Percentiles rank a stretch among this genome's conserved stretches.
Conservation (phyloP, 139 green algal genomes). For the Microglena sp. region DNA sequence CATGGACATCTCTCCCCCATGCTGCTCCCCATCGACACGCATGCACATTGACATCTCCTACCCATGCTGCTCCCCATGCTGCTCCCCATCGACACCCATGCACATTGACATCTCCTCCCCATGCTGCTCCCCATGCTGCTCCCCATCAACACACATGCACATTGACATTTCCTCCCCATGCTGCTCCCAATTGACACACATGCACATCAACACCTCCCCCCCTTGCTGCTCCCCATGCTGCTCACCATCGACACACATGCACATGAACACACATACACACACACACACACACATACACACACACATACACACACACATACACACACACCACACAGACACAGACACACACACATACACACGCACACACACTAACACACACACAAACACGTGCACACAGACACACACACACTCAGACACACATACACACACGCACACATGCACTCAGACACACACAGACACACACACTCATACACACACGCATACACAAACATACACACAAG, state of each 20-base stretch:
- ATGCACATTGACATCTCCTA: no score
- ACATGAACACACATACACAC: neutral
- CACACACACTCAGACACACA: slow-evolving; percentile 1
- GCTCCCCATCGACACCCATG: no score
- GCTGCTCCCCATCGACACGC: no score
- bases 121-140: no score
- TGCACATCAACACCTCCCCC: neutral
- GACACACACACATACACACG: neutral
- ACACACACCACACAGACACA: neutral
- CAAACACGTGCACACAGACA: neutral
- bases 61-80: no score
- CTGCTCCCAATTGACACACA: no score
- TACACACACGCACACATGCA: neutral
- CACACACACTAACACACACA: neutral
- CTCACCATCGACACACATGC: neutral
- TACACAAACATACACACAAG: neutral
- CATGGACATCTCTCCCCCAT: no score
- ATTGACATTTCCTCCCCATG: no score
- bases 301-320: slow-evolving; percentile 2
- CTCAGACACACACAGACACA: neutral
- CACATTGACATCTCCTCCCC: no score
- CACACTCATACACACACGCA: neutral
- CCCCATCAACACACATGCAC: no score
- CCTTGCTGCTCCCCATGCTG: neutral
- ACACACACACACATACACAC: neutral